A percentile compares a stretch with the other conserved stretches of the same genome.
Evolutionary conservation across 345 rosid genomes (phyloP).

Genomic region (Eucalyptus albens): DNA sequence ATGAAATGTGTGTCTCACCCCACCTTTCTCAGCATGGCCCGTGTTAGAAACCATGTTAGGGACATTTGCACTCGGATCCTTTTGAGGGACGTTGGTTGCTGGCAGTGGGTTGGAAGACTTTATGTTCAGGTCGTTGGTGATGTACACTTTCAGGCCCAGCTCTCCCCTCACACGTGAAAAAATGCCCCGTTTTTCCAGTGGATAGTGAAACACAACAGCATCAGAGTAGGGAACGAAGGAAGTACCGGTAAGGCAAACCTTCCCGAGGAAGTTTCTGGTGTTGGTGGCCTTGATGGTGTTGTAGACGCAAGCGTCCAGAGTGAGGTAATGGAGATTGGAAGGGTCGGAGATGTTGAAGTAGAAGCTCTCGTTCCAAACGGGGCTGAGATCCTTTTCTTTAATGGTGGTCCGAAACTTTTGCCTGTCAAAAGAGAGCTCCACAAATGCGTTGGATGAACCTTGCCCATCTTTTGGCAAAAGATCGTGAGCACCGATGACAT

Average conservation of each 20-base stretch:
- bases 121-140: constrained; percentile 60
- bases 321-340: constrained; percentile 62
- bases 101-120: constrained; percentile 43
- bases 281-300: constrained; percentile 42
- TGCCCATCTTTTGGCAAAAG: constrained; percentile 90
- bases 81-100: constrained; percentile 8
- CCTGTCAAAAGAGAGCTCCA: constrained; percentile 85
- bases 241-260: constrained; percentile 61
- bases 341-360: constrained; percentile 90
- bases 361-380: constrained; percentile 97
- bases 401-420: constrained; percentile 77
- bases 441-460: constrained; percentile 79
- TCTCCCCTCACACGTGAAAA: constrained; percentile 95
- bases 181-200: constrained; percentile 79
- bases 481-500: constrained; percentile 82
- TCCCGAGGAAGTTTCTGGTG: constrained; percentile 87
- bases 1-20: constrained; percentile 53
- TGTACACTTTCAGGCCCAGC: constrained; percentile 77
- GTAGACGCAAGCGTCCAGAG: constrained; percentile 64
- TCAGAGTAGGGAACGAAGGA: constrained; percentile 84
- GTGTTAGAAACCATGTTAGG: neutral
- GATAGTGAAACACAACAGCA: constrained; percentile 84
- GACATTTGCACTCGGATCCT: constrained; percentile 2
- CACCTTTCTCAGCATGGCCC: constrained; percentile 5
- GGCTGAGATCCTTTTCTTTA: constrained; percentile 84